A percentile compares a stretch with the other conserved stretches of the same genome.
Evolutionary conservation across 192 early-diverging fungal species (phyloP).

Genomic region (Coemansia sp.): DNA sequence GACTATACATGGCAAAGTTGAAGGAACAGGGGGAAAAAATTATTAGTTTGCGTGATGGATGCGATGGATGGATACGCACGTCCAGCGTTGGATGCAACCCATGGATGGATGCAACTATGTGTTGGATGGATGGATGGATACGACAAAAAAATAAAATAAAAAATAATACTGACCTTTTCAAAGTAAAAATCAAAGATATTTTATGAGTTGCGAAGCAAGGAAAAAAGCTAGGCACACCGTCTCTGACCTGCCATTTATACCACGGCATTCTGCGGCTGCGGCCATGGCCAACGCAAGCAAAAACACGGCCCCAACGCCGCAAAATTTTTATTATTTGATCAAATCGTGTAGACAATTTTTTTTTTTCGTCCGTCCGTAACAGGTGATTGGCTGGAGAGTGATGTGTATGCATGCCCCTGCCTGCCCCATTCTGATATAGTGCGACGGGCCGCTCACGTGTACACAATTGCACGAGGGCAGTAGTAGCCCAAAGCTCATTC

Average conservation of each 20-base stretch:
- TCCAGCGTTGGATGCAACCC: neutral
- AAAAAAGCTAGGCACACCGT: neutral
- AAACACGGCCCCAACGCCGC: slow-evolving; percentile 2
- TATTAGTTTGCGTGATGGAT: slow-evolving; percentile 17
- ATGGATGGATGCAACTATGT: slow-evolving; percentile 6
- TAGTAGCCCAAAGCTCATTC: neutral
- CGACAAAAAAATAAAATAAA: neutral
- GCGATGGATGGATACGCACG: neutral
- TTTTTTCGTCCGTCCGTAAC: neutral
- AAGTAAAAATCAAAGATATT: slow-evolving; percentile 20
- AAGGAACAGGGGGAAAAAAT: neutral
- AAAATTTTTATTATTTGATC: slow-evolving; percentile 1
- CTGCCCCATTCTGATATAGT: neutral
- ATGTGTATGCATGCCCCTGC: neutral
- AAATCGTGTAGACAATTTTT: neutral
- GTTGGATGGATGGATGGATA: neutral
- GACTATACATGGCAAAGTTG: slow-evolving; percentile 9
- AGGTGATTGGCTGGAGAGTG: neutral
- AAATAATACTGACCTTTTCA: slow-evolving; percentile 43
- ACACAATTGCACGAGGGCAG: neutral
- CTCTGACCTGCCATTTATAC: neutral
- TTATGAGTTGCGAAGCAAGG: slow-evolving; percentile 40
- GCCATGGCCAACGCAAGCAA: neutral
- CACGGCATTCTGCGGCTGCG: neutral
- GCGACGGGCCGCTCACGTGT: neutral